Evolutionary conservation across 2,329 filamentous ascomycete genomes (phyloP).

Genomic region (Tympanopsis confertula): DNA sequence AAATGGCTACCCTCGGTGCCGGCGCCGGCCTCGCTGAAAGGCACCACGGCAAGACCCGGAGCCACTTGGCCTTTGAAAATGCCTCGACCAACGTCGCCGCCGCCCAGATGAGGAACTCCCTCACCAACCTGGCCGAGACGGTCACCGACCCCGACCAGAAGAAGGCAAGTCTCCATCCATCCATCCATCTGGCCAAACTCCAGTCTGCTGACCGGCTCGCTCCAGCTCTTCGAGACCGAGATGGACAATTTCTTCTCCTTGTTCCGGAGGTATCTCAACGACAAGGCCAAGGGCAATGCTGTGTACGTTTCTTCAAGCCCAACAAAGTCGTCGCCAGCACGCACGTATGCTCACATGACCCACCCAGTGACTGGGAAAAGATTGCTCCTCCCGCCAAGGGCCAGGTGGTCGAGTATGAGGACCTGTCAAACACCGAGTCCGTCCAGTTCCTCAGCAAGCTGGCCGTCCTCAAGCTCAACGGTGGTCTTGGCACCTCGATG

Average conservation of each 20-base stretch:
- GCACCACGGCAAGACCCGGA: constrained; percentile 76
- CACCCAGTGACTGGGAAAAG: constrained; percentile 69
- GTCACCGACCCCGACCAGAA: constrained; percentile 71
- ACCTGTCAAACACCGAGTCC: constrained; percentile 78
- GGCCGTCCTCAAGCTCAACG: constrained; percentile 97
- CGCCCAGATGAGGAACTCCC: constrained; percentile 95
- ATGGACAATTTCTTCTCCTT: constrained; percentile 99
- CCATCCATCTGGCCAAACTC: constrained; percentile 1
- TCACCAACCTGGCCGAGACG: constrained; percentile 84
- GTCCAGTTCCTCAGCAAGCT: constrained; percentile 94
- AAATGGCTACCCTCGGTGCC: constrained; percentile 18
- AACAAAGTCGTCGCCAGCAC: too few relatives aligned
- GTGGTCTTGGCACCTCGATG: constrained; percentile 98
- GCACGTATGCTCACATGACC: neutral
- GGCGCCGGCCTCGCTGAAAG: constrained; percentile 38
- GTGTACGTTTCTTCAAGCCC: constrained; percentile 39
- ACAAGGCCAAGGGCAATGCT: constrained; percentile 95
- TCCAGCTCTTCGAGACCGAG: constrained; percentile 86
- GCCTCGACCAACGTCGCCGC: constrained; percentile 96
- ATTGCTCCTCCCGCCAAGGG: constrained; percentile 86
- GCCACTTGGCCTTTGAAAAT: constrained; percentile 95
- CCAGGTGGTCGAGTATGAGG: constrained; percentile 91
- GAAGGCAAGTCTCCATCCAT: constrained; percentile 49
- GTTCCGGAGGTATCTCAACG: constrained; percentile 95
- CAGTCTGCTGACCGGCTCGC: constrained; percentile 6